Evolutionary conservation across 768 basidiomycete species (phyloP).

Genomic region (Leucogyrophana mollusca): DNA sequence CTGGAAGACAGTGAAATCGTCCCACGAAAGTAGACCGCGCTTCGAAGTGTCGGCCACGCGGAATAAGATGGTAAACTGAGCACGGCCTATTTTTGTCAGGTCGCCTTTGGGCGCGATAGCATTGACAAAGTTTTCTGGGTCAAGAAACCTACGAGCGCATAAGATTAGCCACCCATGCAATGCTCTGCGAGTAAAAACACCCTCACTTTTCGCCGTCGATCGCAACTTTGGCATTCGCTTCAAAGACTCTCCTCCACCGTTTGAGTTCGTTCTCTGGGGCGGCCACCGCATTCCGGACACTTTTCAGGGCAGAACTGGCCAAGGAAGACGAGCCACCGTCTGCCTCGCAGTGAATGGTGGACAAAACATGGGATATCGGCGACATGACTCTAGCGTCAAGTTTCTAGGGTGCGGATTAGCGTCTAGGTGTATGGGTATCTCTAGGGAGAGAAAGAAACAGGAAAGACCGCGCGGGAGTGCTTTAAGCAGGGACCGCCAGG

Average conservation of each 20-base stretch:
- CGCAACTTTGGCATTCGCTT: slow-evolving; percentile 71
- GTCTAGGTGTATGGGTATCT: slow-evolving; percentile 36
- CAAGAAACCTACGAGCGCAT: slow-evolving; percentile 63
- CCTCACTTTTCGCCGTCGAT: slow-evolving; percentile 81
- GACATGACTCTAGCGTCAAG: slow-evolving; percentile 30
- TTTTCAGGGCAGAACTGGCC: slow-evolving; percentile 55
- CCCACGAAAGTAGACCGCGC: slow-evolving; percentile 83
- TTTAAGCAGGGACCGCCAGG: slow-evolving; percentile 16
- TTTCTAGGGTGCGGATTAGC: slow-evolving; percentile 22
- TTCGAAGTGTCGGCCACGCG: slow-evolving; percentile 80
- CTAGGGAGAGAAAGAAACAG: slow-evolving; percentile 25
- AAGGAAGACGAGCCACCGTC: slow-evolving; percentile 40
- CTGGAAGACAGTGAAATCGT: slow-evolving; percentile 96
- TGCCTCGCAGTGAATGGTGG: slow-evolving; percentile 54
- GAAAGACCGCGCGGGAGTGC: slow-evolving; percentile 11
- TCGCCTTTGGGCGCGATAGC: slow-evolving; percentile 90
- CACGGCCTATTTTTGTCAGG: slow-evolving; percentile 80
- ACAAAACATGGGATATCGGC: slow-evolving; percentile 40
- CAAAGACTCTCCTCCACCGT: slow-evolving; percentile 88
- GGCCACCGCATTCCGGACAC: slow-evolving; percentile 65
- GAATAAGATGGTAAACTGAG: slow-evolving; percentile 89
- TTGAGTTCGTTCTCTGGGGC: slow-evolving; percentile 81
- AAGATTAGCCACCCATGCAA: slow-evolving; percentile 17
- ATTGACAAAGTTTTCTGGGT: slow-evolving; percentile 87
- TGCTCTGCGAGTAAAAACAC: slow-evolving; percentile 4